Evolutionary conservation across 106 monocot genomes (phyloP), one percentile per base, ranked within the genome.

Genomic region (Dendrobium catenatum): DNA sequence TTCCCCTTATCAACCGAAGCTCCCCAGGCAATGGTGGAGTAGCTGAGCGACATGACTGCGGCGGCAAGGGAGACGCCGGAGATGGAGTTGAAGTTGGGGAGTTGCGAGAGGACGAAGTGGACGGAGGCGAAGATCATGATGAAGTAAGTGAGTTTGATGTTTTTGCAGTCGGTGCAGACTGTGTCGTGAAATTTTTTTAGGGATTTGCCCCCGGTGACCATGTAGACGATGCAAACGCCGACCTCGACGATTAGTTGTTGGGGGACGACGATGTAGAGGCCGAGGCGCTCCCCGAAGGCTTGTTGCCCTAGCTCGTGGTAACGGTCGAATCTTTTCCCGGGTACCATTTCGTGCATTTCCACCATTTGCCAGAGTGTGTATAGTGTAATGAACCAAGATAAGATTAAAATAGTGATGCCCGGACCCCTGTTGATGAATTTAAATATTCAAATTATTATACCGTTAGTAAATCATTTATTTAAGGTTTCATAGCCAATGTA

Each of bases 1-100:
- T 85, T 77, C 42, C 91, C 89, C 78, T 91, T 89, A 64, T 79
- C 24, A 0, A 80, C 81, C 22, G 91, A 85, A 42, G 85, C 89
- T 58, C 72, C 86, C 88, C 88, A 91, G 11, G 88, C 91, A 77
- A 91, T 91, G 24, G 89, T 91, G 0, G 91, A 91, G 79, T 91
- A 91, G 79, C 91, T 91, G 59, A 89, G 86, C 18, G 89, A 89
- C 89, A 89, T 89, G 77, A 86, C 80, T 20, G 89, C 89, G 13
- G 89, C 89, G 6, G 86, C 86, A 3, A 89, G 79, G 42, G 89
- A 89, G 54, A 89, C 80, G 8, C 76, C 86, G n/a, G 89, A 84
- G 77, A 89, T 86, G 46, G 89, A 86, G 59, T 89, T 86, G 77
- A 89, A 82, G 84, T 82, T 86, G 49, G 89, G 89, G 27, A 83